Evolutionary conservation across 176 grass and related monocot species (phyloP), one percentile per base, ranked within the genome.

Genomic region (Hordeum marinum): DNA sequence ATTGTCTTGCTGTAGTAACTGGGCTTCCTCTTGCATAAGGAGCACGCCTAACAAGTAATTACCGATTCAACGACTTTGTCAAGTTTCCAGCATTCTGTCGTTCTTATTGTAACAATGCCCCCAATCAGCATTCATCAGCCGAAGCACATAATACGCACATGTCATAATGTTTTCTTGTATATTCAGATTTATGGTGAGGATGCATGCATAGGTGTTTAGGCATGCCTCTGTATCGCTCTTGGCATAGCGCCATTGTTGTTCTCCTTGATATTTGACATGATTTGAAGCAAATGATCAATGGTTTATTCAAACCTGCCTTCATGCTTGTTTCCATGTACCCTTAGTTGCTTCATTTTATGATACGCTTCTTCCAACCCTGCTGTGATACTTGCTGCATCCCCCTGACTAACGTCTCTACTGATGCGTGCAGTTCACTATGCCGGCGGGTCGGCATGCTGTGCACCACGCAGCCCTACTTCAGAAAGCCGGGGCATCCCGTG

Each of bases 351-450:
- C 71, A 48, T 26, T 46, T 46, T 48, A 7, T 69, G 54, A 13
- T 43, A 70, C 34, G 5, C 6, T 9, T 37, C 8, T 50, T 45
- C 20, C 14, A 3, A 60, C 69, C 3, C 62, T 76, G 25, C 74
- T 58, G 41, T 62, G 45, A 25, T 84, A 58, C 62, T 72, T 77
- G 8, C 24, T 12, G 25, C 63, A 55, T 83, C 75, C 40, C 42
- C 70, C 13, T 74, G 72, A 32, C 43, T 3, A 11, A 1, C 5
- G 25, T 75, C 3, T 20, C 25, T 50, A 32, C 71, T 61, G 26
- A 54, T 87, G 7, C 18, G 52, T 55, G 88, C 91, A 99, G 97
- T 99, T 99, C 89, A 99, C 97, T 25, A 87, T 99, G 34, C 97
- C 91, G 9, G 94, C 91, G 42, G 94, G 97, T 71, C 77, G 94